These are phyloP conservation scores for Bisporella sp. DNA, from an alignment of 2,329 filamentous ascomycete species.

Conservation along the genomic window DNA sequence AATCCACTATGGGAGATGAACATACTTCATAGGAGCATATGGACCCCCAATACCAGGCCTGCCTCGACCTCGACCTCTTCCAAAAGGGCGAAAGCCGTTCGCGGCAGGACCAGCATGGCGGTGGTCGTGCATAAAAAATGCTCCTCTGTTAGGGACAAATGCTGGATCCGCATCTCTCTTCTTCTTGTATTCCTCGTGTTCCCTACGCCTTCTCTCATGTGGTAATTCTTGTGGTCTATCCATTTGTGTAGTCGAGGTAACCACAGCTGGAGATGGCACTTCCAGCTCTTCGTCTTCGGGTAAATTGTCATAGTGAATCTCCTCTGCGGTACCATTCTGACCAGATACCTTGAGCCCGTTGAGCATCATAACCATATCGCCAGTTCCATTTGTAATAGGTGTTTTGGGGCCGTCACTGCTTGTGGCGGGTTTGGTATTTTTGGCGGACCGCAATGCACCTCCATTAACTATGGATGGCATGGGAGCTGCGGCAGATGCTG, in stretches of 20 bases:
- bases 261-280: constrained; percentile 22
- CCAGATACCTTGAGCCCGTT: constrained; percentile 35
- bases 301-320: constrained; percentile 27
- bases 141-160: constrained; percentile 88
- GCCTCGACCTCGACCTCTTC: constrained; percentile 57
- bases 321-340: constrained; percentile 15
- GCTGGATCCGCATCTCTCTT: constrained; percentile 83
- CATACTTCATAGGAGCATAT: constrained; percentile 59
- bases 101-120: constrained; percentile 68
- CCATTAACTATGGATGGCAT: constrained; percentile 25
- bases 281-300: constrained; percentile 19
- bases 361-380: constrained; percentile 53
- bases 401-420: constrained; percentile 30
- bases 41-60: constrained; percentile 47
- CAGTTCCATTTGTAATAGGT: constrained; percentile 31
- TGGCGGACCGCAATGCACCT: constrained; percentile 26
- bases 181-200: constrained; percentile 87
- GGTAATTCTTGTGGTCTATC: constrained; percentile 46
- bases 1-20: constrained; percentile 17
- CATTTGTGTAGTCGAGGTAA: constrained; percentile 32
- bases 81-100: constrained; percentile 70
- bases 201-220: constrained; percentile 67
- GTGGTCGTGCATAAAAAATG: constrained; percentile 97
- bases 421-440: constrained; percentile 21
- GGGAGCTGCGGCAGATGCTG: constrained; percentile 40